Percentiles rank a stretch among this genome's conserved stretches.
These are phyloP conservation scores for Cordyceps cateniannulata DNA, from an alignment of 2,329 filamentous ascomycete species.

Conservation along the genomic window DNA sequence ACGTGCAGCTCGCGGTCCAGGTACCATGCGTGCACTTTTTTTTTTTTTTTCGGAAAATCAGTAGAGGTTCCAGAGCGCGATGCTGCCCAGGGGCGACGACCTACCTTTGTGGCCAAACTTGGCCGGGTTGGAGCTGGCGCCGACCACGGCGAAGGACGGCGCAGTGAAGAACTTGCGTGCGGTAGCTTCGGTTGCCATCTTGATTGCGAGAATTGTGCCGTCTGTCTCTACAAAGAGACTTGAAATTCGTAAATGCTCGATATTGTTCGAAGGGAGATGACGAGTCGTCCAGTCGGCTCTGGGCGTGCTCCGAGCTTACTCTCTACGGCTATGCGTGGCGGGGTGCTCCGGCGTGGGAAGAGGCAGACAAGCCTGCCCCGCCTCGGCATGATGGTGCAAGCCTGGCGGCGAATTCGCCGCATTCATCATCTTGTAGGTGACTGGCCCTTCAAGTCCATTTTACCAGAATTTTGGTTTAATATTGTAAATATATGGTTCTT, in stretches of 20 bases:
- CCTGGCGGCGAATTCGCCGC: not conserved
- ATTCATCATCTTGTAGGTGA: not conserved
- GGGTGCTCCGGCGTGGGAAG: not conserved
- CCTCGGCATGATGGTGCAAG: conserved; percentile 4
- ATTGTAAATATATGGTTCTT: not conserved
- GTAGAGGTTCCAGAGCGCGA: not conserved
- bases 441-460: not conserved
- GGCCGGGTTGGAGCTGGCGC: conserved; percentile 73
- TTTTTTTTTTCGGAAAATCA: conserved; percentile 5
- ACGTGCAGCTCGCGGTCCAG: conserved; percentile 66
- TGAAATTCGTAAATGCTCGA: not conserved
- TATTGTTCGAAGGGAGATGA: not conserved
- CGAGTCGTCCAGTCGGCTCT: not conserved
- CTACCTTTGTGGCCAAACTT: conserved; percentile 88
- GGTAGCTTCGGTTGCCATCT: conserved; percentile 61
- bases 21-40: conserved; percentile 84
- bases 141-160: conserved; percentile 78
- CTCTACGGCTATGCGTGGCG: not conserved
- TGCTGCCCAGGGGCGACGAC: conserved; percentile 16
- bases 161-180: conserved; percentile 76
- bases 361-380: conserved; percentile 5
- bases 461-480: not conserved
- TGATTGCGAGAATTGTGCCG: not conserved
- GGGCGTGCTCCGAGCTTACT: not conserved
- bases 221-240: not conserved